Base-by-base conservation (phyloP, 129 eudicot genomes). In the Tagetes patula region DNA sequence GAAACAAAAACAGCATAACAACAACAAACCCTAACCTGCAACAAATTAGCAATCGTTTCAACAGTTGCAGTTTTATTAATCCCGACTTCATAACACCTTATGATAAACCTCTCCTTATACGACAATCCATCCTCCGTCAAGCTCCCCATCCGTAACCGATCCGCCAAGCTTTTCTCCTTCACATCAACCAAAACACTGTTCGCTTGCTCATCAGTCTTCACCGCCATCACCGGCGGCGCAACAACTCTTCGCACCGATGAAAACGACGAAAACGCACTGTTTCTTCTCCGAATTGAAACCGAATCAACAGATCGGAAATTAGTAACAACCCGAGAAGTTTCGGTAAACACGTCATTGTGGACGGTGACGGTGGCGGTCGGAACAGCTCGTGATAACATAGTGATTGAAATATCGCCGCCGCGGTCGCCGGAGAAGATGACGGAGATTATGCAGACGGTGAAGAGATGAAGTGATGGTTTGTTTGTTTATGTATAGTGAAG, bases 31-130 rank as follows among this genome's bases (percentile, higher is more conserved):
- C 59, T 11, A 69, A 92, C 98, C 98, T 93, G 96, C 65, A 93
- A 82, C 45, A 93, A 82, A 89, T 93, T 93, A 37, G 98, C 98
- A 64, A 93, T 89, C 14, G 96, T 93, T 53, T 93, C 95, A 70
- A 93, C 95, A 31, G 96, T 89, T 39, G 96, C 98, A 70, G 98
- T 93, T 67, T 93, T 93, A 75, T 93, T 93, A 69, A 89, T 82
- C 76, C 96, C 96, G 43, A 93, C 98, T 77, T 93, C 98, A 77
- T 93, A 89, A 67, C 96, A 83, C 81, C 98, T 85, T 1, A 93
- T 87, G 33, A 93, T 81, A 52, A 93, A 93, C 53, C 84, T 89
- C 82, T 93, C 98, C 79, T 85, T 93, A 68, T 93, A 93, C 41
- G 96, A 89, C 45, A 93, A 77, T 9, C 96, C 96, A 64, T 87